Evolutionary conservation across 2,329 filamentous ascomycete genomes (phyloP).

Genomic region (Diaporthe sp.): DNA sequence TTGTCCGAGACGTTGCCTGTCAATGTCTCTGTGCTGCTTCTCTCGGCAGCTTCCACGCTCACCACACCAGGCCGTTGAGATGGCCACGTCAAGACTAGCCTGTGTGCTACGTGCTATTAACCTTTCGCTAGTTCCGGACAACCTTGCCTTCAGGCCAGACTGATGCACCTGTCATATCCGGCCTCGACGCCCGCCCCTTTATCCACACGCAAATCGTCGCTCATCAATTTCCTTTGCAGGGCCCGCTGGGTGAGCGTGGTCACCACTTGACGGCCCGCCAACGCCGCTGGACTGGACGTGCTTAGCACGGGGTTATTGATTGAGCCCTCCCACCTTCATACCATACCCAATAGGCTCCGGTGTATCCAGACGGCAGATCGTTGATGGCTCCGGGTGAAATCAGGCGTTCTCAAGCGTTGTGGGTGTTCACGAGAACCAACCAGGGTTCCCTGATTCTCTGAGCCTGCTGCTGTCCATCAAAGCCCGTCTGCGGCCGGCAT

Average conservation of each 20-base stretch:
- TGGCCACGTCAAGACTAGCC: conserved; percentile 10
- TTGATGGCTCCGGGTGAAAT: neutral
- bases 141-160: neutral
- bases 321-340: neutral
- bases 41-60: neutral
- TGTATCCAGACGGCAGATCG: neutral
- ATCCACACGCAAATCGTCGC: neutral
- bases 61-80: neutral
- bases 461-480: conserved; percentile 8
- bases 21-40: neutral
- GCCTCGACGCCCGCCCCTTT: neutral
- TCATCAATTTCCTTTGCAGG: neutral
- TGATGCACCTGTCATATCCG: conserved; percentile 1
- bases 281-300: neutral
- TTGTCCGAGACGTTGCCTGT: neutral
- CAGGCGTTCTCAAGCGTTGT: neutral
- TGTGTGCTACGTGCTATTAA: conserved; percentile 2
- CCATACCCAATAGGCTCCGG: neutral
- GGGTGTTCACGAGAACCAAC: neutral
- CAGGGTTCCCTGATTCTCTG: neutral
- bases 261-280: neutral
- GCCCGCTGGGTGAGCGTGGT: neutral
- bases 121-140: conserved; percentile 11
- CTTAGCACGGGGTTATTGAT: neutral
- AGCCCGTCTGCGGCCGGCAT: conserved; percentile 28